phyloP scores from a whole-genome alignment of 331 rosid species.

The Erythrophleum ivorense region DNA sequence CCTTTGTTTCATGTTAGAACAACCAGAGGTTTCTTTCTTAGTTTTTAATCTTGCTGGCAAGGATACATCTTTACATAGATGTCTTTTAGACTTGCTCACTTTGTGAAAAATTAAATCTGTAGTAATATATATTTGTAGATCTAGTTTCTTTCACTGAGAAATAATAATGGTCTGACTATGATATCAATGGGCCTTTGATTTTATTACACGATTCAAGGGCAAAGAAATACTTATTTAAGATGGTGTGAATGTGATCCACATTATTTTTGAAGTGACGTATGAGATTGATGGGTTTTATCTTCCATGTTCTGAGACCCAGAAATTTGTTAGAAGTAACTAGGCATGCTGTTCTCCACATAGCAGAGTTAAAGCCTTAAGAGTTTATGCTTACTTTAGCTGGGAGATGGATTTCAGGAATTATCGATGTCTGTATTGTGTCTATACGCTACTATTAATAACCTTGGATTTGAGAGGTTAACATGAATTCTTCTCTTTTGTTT shows the following conservation, averaged over 20 bases:
- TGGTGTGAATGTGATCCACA: not conserved
- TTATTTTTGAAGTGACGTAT: not conserved
- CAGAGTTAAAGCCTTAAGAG: not conserved
- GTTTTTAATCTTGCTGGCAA: no score
- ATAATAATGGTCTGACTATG: not conserved
- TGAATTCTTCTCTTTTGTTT: conserved; percentile 21
- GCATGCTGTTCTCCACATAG: not conserved
- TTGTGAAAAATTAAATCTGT: not conserved
- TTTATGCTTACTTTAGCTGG: conserved; percentile 14
- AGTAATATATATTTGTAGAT: not conserved
- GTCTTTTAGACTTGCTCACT: not conserved
- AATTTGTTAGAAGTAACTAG: not conserved
- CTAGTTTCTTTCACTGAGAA: not conserved
- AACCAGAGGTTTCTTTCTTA: no score
- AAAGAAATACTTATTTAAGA: not conserved
- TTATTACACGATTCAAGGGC: not conserved
- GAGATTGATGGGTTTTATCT: conserved; percentile 23
- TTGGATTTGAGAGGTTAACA: conserved; percentile 27
- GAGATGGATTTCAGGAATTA: conserved; percentile 30
- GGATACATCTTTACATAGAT: not conserved
- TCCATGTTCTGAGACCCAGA: not conserved
- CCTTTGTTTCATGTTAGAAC: no score
- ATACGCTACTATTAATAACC: not conserved
- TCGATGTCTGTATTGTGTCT: not conserved
- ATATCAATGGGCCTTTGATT: not conserved